Evolutionary conservation across 176 grass and related monocot genomes (phyloP), one percentile per base, ranked within the genome.

Genomic region (Avena atlantica): DNA sequence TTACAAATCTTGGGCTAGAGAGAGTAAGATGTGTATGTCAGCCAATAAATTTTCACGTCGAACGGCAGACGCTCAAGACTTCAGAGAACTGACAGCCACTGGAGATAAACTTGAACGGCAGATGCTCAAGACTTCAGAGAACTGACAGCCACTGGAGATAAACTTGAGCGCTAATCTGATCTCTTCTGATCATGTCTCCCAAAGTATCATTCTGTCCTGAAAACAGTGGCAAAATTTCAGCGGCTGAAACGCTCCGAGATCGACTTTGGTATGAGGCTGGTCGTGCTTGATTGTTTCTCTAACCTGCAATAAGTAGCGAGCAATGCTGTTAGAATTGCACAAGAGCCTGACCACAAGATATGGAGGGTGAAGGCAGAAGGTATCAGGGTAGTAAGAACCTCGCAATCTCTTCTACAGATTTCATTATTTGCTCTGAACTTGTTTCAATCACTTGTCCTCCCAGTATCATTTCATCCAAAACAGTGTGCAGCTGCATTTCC

Each of bases 381-480:
- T 21, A 86, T 53, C 59, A 25, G 83, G 27, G 70, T 19, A 88
- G 69, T 60, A 27, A 79, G 29, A 72, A 92, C 93, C 93, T 94
- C 21, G 59, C 74, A 68, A 95, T 95, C 73, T 98, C 96, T 59
- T 95, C 93, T 31, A 95, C 90, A 12, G 87, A 89, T 87, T 85
- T 91, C 84, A 94, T 40, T 79, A 96, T 92, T 82, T 93, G 79
- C 76, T 91, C 97, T 24, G 88, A 96, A 81, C 89, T 96, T 55
- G 97, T 98, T 89, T 98, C 94, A 64, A 93, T 87, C 24, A 98
- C 97, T 78, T 93, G 94, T 31, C 97, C 97, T 15, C 97, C 92
- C 31, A 96, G 66, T 86, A 98, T 94, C 79, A 98, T 98, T 88
- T 98, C 97, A 87, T 98, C 97, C 83, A 98, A 88, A 90, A 98